Evolutionary conservation across 305 asterid genomes (phyloP), one percentile per base, ranked within the genome.

Genomic region (Stenogyne calaminthoides): DNA sequence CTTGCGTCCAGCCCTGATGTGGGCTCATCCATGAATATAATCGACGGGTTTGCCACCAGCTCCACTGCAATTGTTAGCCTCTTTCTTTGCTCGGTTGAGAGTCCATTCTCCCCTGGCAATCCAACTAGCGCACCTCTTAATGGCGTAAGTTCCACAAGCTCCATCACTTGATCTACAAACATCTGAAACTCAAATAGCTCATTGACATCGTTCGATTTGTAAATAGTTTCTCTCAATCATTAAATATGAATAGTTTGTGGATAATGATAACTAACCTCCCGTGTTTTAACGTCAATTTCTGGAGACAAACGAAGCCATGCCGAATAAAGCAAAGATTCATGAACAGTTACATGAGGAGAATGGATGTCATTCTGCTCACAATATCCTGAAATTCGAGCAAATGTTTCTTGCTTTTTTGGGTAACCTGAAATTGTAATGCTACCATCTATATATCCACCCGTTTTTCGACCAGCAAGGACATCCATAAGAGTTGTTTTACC

Each of bases 401-500:
- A 85, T 0, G 93, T 88, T 81, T 85, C 85, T 76, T 88, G 89
- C 73, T 54, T 77, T 19, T 80, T 88, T 9, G 86, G 90, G 67
- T 84, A 84, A 12, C 93, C 91, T 0, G 85, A 84, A 36, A 88
- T 76, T 4, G 82, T 82, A 40, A 88, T 86, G 57, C 54, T 70
- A 55, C 91, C 88, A 46, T 88, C 84, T 11, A 88, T 80, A 56
- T 85, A 79, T 44, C 89, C 91, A 14, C 88, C 81, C 1, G 84
- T 88, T 79, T 88, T 88, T 44, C 91, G 80, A 25, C 89, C 84
- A 0, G 89, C 84, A 70, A 86, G 64, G 37, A 88, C 91, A 15
- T 86, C 93, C 91, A 88, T 84, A 19, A 88, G 85, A n/a, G 93
- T 86, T 3, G 91, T 88, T 73, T 88, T 88, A 16, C 91, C 91